A percentile compares a stretch with the other conserved stretches of the same genome.
Conservation (phyloP, 2,329 filamentous ascomycete species). For the Ceratocystiopsis minuta region DNA sequence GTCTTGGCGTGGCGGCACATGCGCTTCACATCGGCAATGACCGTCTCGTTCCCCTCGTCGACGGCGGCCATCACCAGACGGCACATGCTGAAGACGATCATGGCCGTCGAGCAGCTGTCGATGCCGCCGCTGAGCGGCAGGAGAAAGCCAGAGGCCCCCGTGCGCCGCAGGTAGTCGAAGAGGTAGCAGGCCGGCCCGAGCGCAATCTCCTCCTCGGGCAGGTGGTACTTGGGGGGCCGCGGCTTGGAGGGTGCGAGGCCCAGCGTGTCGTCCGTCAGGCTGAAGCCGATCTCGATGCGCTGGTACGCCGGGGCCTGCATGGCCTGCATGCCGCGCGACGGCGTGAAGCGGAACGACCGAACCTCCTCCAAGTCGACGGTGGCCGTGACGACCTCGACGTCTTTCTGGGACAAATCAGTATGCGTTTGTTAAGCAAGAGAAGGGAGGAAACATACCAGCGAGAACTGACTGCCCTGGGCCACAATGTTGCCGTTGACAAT, state of each 20-base stretch:
- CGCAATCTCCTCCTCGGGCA: conserved; percentile 49
- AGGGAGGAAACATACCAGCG: conserved; percentile 1
- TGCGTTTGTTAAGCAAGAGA: too few relatives aligned
- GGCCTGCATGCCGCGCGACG: conserved; percentile 40
- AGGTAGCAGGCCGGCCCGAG: conserved; percentile 46
- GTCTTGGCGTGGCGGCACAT: conserved; percentile 15
- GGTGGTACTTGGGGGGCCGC: conserved; percentile 32
- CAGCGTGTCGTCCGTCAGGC: conserved; percentile 15
- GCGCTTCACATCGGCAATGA: conserved; percentile 21
- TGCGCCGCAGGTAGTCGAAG: conserved; percentile 37
- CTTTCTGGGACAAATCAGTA: too few relatives aligned
- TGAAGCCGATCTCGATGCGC: conserved; percentile 21
- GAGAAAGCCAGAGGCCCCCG: conserved; percentile 30
- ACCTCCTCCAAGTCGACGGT: conserved; percentile 58
- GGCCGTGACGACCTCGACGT: conserved; percentile 48
- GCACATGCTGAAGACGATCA: conserved; percentile 32
- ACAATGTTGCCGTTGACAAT: conserved; percentile 44
- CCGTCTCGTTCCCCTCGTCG: conserved; percentile 20
- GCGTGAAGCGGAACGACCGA: conserved; percentile 36
- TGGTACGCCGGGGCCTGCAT: conserved; percentile 26
- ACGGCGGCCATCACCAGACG: conserved; percentile 36
- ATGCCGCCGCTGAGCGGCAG: conserved; percentile 41
- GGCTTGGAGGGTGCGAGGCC: conserved; percentile 15
- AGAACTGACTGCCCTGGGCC: conserved; percentile 47
- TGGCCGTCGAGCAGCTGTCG: conserved; percentile 32